Conservation (phyloP, 352 stramenopile genomes). For the Phytophthora chlamydospora region DNA sequence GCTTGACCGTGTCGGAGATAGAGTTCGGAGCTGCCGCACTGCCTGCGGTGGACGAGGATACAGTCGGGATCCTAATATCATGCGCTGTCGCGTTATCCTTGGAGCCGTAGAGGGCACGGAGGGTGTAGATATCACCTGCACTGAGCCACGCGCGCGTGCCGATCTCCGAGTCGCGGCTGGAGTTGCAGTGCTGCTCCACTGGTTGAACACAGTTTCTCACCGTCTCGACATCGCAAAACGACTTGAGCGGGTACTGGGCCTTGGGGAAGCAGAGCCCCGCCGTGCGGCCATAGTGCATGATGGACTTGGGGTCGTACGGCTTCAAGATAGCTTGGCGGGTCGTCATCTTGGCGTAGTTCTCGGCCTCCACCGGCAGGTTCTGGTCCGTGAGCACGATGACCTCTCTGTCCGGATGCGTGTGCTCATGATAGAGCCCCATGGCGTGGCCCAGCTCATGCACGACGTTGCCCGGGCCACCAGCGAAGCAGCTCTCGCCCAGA, state of each 20-base stretch:
- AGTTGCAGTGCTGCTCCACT: conserved; percentile 71
- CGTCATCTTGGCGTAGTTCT: conserved; percentile 74
- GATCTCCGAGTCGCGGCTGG: conserved; percentile 65
- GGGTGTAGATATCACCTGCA: conserved; percentile 64
- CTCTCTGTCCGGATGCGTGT: conserved; percentile 67
- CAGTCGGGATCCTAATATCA: conserved; percentile 42
- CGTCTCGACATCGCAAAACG: conserved; percentile 70
- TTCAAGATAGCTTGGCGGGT: conserved; percentile 53
- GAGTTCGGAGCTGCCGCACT: conserved; percentile 20
- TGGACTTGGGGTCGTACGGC: conserved; percentile 70
- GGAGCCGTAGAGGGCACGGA: conserved; percentile 65
- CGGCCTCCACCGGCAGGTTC: conserved; percentile 61
- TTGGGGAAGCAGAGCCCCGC: conserved; percentile 77
- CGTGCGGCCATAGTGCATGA: conserved; percentile 80
- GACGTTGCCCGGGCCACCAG: conserved; percentile 48
- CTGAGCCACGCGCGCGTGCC: conserved; percentile 62
- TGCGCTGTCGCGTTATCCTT: conserved; percentile 33
- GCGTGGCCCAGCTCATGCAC: conserved; percentile 76
- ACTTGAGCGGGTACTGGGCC: conserved; percentile 60
- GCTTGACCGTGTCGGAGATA: conserved; percentile 27
- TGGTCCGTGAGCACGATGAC: conserved; percentile 75
- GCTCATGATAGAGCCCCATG: conserved; percentile 73
- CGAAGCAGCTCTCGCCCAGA: conserved; percentile 70
- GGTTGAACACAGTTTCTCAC: conserved; percentile 76
- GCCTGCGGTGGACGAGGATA: conserved; percentile 21